Evolutionary conservation across 495 filamentous ascomycete genomes (phyloP).

Genomic region (Penicillium ucsense): DNA sequence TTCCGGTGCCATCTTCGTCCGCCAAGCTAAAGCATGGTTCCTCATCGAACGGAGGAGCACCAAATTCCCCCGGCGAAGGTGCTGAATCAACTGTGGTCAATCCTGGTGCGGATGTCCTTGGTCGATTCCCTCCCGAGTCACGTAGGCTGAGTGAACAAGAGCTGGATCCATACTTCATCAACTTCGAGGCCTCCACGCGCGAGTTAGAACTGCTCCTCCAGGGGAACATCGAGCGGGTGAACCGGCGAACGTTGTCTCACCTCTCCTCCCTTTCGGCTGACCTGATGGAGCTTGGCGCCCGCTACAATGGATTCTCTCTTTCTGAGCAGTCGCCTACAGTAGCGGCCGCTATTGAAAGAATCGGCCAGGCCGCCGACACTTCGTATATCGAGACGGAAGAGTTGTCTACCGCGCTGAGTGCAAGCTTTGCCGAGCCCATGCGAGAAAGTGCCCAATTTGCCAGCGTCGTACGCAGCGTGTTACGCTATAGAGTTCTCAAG

Average conservation of each 20-base stretch:
- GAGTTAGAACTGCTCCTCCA: slow-evolving; percentile 79
- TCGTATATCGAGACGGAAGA: slow-evolving; percentile 96
- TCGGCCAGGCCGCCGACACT: slow-evolving; percentile 89
- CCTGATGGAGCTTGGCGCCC: slow-evolving; percentile 80
- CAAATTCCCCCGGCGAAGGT: slow-evolving; percentile 42
- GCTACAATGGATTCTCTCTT: slow-evolving; percentile 94
- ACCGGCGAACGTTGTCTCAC: slow-evolving; percentile 78
- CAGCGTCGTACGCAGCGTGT: slow-evolving; percentile 77
- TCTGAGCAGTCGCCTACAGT: slow-evolving; percentile 82
- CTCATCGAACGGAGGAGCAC: slow-evolving; percentile 36
- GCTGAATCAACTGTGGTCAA: slow-evolving; percentile 38
- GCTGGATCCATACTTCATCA: slow-evolving; percentile 88
- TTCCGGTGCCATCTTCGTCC: slow-evolving; percentile 74
- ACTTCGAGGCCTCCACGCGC: slow-evolving; percentile 77
- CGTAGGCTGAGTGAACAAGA: slow-evolving; percentile 75
- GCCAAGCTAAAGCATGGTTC: slow-evolving; percentile 66
- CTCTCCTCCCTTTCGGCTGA: slow-evolving; percentile 74
- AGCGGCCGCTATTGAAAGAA: slow-evolving; percentile 85
- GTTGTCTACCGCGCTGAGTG: slow-evolving; percentile 69
- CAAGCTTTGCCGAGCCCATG: slow-evolving; percentile 93
- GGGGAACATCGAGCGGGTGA: slow-evolving; percentile 92
- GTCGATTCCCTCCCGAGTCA: slow-evolving; percentile 74
- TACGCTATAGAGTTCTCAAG: slow-evolving; percentile 84
- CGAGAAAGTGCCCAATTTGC: slow-evolving; percentile 95
- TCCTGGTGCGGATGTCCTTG: slow-evolving; percentile 56